Conservation (phyloP, 768 basidiomycete genomes). For the Serendipita indica region DNA sequence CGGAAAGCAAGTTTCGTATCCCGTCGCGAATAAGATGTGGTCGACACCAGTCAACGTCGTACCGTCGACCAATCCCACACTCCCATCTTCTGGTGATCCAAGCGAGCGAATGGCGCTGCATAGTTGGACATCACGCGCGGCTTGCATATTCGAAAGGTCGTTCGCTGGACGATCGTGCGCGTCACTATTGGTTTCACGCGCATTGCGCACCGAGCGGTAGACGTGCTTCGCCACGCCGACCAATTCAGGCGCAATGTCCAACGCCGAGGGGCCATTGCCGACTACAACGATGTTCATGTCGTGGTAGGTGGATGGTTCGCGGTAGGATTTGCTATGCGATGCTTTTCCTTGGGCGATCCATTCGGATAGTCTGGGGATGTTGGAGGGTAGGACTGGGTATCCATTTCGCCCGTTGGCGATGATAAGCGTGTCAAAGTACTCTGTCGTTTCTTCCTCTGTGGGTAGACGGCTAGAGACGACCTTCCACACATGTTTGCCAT, state of each 20-base stretch:
- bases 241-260: constrained; percentile 52
- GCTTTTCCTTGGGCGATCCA: constrained; percentile 44
- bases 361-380: constrained; percentile 26
- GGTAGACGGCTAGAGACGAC: constrained; percentile 27
- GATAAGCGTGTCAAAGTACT: constrained; percentile 39
- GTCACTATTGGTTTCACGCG: constrained; percentile 3
- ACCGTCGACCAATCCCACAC: constrained; percentile 46
- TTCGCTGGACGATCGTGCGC: neutral
- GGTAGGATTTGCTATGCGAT: constrained; percentile 54
- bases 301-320: constrained; percentile 29
- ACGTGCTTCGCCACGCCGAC: constrained; percentile 14
- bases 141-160: neutral
- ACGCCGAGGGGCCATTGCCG: constrained; percentile 46
- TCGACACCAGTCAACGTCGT: constrained; percentile 39
- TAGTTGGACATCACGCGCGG: no score
- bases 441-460: neutral
- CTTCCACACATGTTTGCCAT: constrained; percentile 29
- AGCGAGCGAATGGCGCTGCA: neutral
- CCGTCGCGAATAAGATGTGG: constrained; percentile 59
- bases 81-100: constrained; percentile 21
- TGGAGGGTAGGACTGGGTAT: constrained; percentile 41
- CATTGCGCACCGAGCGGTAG: neutral
- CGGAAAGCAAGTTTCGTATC: constrained; percentile 50
- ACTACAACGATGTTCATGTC: constrained; percentile 30
- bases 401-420: constrained; percentile 67